Percentiles rank a stretch among this genome's conserved stretches.
Conservation (phyloP, 169 alveolate genomes). For the Pseudocohnilembus persalinus region DNA sequence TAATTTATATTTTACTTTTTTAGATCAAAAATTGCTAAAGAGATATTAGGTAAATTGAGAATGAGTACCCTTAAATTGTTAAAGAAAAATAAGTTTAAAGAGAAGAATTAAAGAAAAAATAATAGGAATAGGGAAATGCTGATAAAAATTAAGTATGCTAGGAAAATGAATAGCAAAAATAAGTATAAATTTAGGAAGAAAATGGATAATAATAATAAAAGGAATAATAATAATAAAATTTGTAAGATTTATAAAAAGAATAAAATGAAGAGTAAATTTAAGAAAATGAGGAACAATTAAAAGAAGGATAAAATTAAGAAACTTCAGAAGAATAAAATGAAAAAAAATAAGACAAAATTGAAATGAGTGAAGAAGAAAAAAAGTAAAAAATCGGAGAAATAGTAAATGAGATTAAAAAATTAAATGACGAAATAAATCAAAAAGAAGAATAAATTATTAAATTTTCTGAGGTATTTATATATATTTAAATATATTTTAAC, state of each 20-base stretch:
- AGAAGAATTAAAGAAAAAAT: too few species aligned
- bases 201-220: too few species aligned
- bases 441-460: not conserved
- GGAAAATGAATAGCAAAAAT: not conserved
- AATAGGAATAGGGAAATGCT: not conserved
- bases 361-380: not conserved
- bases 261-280: not conserved
- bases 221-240: too few species aligned
- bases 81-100: too few species aligned
- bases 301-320: too few species aligned
- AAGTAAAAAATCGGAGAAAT: not conserved
- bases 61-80: not conserved
- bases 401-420: not conserved
- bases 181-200: not conserved
- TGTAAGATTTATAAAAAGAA: not conserved
- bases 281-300: not conserved
- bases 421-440: not conserved
- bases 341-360: too few species aligned
- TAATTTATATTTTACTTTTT: too few species aligned
- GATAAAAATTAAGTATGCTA: not conserved
- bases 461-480: not conserved
- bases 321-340: not conserved
- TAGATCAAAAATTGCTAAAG: not conserved
- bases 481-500: too few species aligned
- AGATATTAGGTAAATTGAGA: not conserved